Percentiles rank a stretch among this genome's conserved stretches.
Evolutionary conservation across 306 rosid species (phyloP).

Genomic region (Fragaria nilgerrensis): DNA sequence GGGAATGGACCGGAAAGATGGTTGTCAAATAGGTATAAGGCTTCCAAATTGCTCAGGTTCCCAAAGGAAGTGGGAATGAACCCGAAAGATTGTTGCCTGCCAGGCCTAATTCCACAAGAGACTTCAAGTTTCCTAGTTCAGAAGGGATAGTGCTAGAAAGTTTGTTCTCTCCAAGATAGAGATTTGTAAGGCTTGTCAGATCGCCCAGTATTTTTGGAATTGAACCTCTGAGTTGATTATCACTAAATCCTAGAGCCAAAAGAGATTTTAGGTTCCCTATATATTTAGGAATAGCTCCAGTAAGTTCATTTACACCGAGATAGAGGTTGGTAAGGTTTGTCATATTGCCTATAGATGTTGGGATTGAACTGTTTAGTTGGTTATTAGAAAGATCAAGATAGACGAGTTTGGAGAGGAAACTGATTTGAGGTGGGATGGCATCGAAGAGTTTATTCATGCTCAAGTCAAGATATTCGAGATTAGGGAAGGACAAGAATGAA

Average conservation of each 20-base stretch:
- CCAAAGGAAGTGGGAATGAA: neutral
- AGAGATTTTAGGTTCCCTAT: neutral
- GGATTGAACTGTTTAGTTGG: neutral
- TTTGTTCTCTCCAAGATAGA: neutral
- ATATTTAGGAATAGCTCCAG: neutral
- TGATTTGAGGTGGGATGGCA: conserved; percentile 21
- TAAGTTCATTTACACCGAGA: neutral
- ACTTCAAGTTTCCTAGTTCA: neutral
- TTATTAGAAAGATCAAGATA: conserved; percentile 26
- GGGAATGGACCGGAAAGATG: neutral
- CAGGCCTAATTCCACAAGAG: neutral
- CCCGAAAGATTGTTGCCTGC: neutral
- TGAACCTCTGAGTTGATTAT: neutral
- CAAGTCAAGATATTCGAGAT: conserved; percentile 15
- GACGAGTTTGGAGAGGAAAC: conserved; percentile 7
- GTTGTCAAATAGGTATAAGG: neutral
- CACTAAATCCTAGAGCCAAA: neutral
- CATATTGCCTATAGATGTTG: neutral
- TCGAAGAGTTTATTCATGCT: conserved; percentile 16
- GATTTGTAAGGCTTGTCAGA: neutral
- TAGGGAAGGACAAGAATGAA: conserved; percentile 25
- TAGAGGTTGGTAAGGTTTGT: neutral
- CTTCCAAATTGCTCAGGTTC: neutral
- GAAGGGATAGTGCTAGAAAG: conserved; percentile 3
- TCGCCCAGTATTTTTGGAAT: neutral